These are phyloP conservation scores for Taphrina populina DNA, from an alignment of 1,139 yeast genomes.

Conservation along the genomic window DNA sequence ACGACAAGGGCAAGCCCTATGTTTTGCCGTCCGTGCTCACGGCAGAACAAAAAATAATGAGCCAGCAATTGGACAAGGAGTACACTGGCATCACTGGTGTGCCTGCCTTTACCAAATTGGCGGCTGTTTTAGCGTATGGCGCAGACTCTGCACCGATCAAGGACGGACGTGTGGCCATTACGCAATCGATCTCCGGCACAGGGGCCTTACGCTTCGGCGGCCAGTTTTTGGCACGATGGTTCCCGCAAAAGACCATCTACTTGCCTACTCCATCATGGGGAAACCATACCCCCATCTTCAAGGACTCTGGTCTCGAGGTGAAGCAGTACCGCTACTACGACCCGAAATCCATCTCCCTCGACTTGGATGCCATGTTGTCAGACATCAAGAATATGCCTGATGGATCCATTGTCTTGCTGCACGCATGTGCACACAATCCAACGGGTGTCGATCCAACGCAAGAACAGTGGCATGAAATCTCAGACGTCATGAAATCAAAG, in stretches of 20 bases:
- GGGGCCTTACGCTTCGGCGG: slow-evolving; percentile 73
- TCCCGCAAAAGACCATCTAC: slow-evolving; percentile 51
- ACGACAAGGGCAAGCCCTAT: slow-evolving; percentile 89
- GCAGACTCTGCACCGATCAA: slow-evolving; percentile 46
- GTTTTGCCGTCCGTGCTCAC: slow-evolving; percentile 76
- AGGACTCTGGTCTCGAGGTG: slow-evolving; percentile 52
- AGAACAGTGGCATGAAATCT: slow-evolving; percentile 78
- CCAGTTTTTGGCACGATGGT: slow-evolving; percentile 57
- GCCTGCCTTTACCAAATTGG: slow-evolving; percentile 64
- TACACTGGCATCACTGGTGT: slow-evolving; percentile 82
- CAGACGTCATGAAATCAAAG: slow-evolving; percentile 59
- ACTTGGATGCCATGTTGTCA: slow-evolving; percentile 64
- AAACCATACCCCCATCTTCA: slow-evolving; percentile 58
- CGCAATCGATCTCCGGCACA: slow-evolving; percentile 71
- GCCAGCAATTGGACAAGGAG: slow-evolving; percentile 76
- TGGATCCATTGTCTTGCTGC: slow-evolving; percentile 79
- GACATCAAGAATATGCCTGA: slow-evolving; percentile 69
- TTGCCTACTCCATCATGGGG: slow-evolving; percentile 78
- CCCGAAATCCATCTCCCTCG: slow-evolving; percentile 59
- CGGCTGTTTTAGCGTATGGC: slow-evolving; percentile 81
- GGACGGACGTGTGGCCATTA: slow-evolving; percentile 56
- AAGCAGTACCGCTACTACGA: slow-evolving; percentile 68
- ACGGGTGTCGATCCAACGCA: slow-evolving; percentile 91
- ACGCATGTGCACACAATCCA: slow-evolving; percentile 97
- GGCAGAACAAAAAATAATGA: slow-evolving; percentile 61